Base-by-base conservation (phyloP, 2,329 filamentous ascomycete species). In the Ophiostoma quercus region DNA sequence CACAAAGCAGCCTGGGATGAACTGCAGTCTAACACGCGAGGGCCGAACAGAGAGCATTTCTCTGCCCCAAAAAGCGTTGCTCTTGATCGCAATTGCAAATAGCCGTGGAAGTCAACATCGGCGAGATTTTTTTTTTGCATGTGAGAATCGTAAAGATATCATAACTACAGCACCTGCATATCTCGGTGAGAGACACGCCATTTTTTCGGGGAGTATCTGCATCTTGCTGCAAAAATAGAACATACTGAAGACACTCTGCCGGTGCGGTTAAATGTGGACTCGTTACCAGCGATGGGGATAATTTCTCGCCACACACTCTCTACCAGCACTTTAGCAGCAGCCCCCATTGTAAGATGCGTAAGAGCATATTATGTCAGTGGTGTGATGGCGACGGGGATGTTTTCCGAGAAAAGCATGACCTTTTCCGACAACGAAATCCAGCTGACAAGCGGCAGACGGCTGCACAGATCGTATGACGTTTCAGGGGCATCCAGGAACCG, bases 401-500 rank as follows among this genome's bases (percentile, higher is more conserved):
- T 12, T 32, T 7, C 25, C 22, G 25, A 22, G n/a, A 12, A 3
- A 25, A 22, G 51, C 51, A 25, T 7, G 4, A 3, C 8, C 19
- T n/a, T 11, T 14, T n/a, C 22, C 19, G 16, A n/a, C 2, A 47
- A 47, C 14, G 0, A 47, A 19, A 47, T 19, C 19, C 12, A 29
- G 22, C n/a, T 16, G 47, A 54, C 51, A 22, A 19, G n/a, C 4
- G n/a, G 51, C 11, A 57, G 22, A 25, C 22, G 7, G 9, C 51
- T 57, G 51, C 51, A 57, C n/a, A 57, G 8, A 62, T 62, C 57
- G 57, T 16, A 62, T 62, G 57, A 62, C 25, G 12, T 62, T 16
- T 62, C 57, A 62, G 57, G 57, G 57, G 25, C 16, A 62, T 62
- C 32, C 57, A 62, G 57, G 57, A 25, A 32, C 57, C 5, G 25